phyloP scores from a whole-genome alignment of 257 asterid genomes.

The Cynanchum wilfordii region DNA sequence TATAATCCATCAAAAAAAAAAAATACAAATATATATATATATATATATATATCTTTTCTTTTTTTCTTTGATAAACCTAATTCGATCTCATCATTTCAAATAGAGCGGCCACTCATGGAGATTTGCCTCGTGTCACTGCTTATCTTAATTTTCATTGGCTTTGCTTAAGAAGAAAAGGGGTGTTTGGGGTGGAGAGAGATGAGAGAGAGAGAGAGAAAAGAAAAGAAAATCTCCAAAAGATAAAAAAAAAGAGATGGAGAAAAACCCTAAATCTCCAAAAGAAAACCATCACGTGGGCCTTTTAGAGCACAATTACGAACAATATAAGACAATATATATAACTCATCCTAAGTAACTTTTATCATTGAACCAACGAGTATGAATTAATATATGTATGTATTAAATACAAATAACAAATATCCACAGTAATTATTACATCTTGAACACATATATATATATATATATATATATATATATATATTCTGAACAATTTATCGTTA shows the following conservation, averaged over 20 bases:
- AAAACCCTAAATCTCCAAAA: not conserved
- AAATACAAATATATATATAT: too few relatives aligned
- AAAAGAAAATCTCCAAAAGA: not conserved
- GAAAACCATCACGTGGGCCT: conserved; percentile 26
- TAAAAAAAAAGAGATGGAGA: not conserved
- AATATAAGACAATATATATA: conserved; percentile 2
- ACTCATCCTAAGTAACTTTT: conserved; percentile 6
- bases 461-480: too few relatives aligned
- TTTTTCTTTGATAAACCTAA: conserved; percentile 18
- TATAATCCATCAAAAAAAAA: too few relatives aligned
- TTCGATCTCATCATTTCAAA: conserved; percentile 47
- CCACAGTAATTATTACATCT: too few relatives aligned
- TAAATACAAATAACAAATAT: too few relatives aligned
- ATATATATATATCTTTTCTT: not conserved
- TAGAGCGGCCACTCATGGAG: conserved; percentile 40
- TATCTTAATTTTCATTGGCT: not conserved
- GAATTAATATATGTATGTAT: too few relatives aligned
- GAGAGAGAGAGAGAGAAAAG: too few relatives aligned
- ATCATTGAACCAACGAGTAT: not conserved
- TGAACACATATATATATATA: too few relatives aligned
- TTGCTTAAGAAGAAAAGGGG: not conserved
- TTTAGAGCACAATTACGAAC: conserved; percentile 13
- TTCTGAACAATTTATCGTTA: too few relatives aligned
- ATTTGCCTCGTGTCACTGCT: conserved; percentile 31
- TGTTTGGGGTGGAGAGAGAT: too few relatives aligned